Evolutionary conservation across 192 early-diverging fungal genomes (phyloP).

Genomic region (Ambispora gerdemannii): DNA sequence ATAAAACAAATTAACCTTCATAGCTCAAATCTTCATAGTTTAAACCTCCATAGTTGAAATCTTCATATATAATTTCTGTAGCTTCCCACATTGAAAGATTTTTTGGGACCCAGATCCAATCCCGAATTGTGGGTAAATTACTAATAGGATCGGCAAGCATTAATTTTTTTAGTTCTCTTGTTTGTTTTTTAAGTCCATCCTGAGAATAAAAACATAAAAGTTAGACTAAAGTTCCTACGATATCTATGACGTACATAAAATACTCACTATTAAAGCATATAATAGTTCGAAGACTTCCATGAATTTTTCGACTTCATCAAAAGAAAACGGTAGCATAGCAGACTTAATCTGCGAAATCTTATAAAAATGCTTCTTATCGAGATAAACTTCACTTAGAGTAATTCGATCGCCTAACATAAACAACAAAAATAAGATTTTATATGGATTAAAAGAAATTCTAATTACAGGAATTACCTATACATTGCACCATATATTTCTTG

Average conservation of each 20-base stretch:
- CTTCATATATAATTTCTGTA: not conserved
- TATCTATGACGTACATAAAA: conserved; percentile 9
- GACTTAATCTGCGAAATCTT: conserved; percentile 1
- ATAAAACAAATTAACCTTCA: too few species aligned
- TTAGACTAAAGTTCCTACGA: conserved; percentile 6
- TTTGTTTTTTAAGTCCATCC: conserved; percentile 19
- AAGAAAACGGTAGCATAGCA: conserved; percentile 22
- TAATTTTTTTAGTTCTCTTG: conserved; percentile 16
- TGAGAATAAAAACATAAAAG: conserved; percentile 20
- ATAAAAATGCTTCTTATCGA: not conserved
- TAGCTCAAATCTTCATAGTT: too few species aligned
- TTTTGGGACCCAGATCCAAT: conserved; percentile 28
- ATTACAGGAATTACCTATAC: conserved; percentile 23
- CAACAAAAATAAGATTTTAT: conserved; percentile 13
- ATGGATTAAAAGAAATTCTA: conserved; percentile 2
- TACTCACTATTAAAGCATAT: conserved; percentile 23
- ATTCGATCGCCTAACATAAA: conserved; percentile 23
- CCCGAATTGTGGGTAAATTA: conserved; percentile 14
- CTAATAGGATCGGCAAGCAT: not conserved
- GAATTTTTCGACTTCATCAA: conserved; percentile 18
- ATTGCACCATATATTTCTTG: conserved; percentile 19
- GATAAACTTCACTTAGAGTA: not conserved
- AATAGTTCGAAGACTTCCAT: conserved; percentile 19
- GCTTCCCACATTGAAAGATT: not conserved
- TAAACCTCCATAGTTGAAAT: too few species aligned